These are phyloP conservation scores for Tolypocladium paradoxum DNA, from an alignment of 2,329 filamentous ascomycete genomes.

Conservation along the genomic window DNA sequence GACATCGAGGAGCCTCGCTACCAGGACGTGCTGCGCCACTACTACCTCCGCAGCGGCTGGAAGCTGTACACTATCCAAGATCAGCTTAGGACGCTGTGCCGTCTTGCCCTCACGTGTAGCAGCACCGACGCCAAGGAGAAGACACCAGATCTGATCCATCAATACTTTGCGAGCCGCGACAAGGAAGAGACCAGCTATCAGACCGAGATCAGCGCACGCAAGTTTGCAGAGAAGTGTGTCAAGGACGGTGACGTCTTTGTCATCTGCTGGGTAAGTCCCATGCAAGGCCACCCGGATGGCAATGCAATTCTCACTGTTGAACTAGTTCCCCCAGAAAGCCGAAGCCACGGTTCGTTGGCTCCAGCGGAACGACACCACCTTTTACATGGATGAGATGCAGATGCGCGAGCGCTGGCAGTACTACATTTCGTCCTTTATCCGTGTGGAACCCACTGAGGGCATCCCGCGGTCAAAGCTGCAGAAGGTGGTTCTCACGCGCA, in stretches of 20 bases:
- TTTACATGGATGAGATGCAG: slow-evolving; percentile 83
- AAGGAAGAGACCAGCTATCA: slow-evolving; percentile 81
- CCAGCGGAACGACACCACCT: slow-evolving; percentile 60
- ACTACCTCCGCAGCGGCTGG: slow-evolving; percentile 86
- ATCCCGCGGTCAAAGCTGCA: slow-evolving; percentile 54
- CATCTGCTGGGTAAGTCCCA: slow-evolving; percentile 70
- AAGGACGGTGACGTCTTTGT: slow-evolving; percentile 90
- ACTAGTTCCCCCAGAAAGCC: slow-evolving; percentile 54
- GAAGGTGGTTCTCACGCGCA: slow-evolving; percentile 61
- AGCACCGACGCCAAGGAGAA: slow-evolving; percentile 85
- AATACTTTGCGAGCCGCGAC: slow-evolving; percentile 73
- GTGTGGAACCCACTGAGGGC: slow-evolving; percentile 79
- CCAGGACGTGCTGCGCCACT: slow-evolving; percentile 83
- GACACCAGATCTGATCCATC: slow-evolving; percentile 77
- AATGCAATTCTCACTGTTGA: background rate
- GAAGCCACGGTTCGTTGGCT: slow-evolving; percentile 64
- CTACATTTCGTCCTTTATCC: slow-evolving; percentile 87
- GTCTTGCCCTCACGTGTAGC: slow-evolving; percentile 73
- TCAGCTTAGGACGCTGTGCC: slow-evolving; percentile 69
- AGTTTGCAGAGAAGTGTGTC: slow-evolving; percentile 83
- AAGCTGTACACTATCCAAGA: slow-evolving; percentile 89
- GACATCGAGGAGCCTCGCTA: slow-evolving; percentile 75
- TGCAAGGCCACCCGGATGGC: background rate
- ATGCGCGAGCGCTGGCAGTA: slow-evolving; percentile 80
- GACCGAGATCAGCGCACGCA: slow-evolving; percentile 80